Percentiles rank a stretch among this genome's conserved stretches.
These are phyloP conservation scores for Orbilia oligospora DNA, from an alignment of 2,329 filamentous ascomycete genomes.

Conservation along the genomic window DNA sequence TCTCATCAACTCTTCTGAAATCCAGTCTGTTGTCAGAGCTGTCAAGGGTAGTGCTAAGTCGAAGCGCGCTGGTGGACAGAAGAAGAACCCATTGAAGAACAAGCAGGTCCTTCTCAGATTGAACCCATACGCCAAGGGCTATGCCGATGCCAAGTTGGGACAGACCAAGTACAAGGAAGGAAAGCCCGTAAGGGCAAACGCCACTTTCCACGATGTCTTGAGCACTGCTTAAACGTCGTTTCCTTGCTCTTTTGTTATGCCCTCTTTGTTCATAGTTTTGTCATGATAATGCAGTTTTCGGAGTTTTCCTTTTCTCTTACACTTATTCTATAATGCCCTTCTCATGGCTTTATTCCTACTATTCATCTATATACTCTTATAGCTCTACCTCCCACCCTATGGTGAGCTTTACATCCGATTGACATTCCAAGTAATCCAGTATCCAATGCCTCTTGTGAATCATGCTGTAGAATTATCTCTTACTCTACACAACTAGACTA, in stretches of 20 bases:
- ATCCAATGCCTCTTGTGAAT: not conserved
- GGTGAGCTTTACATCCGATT: constrained; percentile 20
- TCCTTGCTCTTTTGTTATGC: constrained; percentile 16
- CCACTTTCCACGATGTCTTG: constrained; percentile 44
- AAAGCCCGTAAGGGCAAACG: constrained; percentile 71
- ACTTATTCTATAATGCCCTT: constrained; percentile 37
- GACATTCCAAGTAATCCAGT: not conserved
- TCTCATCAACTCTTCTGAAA: constrained; percentile 99
- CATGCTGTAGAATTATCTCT: not conserved
- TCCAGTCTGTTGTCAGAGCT: constrained; percentile 93
- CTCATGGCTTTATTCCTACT: constrained; percentile 42
- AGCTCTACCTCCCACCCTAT: not conserved
- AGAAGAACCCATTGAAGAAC: constrained; percentile 99
- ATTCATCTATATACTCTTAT: constrained; percentile 49
- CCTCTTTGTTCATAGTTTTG: constrained; percentile 40
- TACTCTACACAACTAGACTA: too few species aligned
- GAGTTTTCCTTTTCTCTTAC: constrained; percentile 36
- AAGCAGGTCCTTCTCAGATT: constrained; percentile 98
- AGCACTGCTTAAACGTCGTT: constrained; percentile 35
- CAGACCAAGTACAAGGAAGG: constrained; percentile 75
- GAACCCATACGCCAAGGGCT: constrained; percentile 96
- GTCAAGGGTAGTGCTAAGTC: constrained; percentile 90
- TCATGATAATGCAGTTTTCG: constrained; percentile 56
- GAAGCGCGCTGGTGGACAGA: constrained; percentile 92
- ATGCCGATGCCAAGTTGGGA: constrained; percentile 87